A percentile compares a stretch with the other conserved stretches of the same genome.
Evolutionary conservation across 306 rosid species (phyloP).

Genomic region (Quercus alba): DNA sequence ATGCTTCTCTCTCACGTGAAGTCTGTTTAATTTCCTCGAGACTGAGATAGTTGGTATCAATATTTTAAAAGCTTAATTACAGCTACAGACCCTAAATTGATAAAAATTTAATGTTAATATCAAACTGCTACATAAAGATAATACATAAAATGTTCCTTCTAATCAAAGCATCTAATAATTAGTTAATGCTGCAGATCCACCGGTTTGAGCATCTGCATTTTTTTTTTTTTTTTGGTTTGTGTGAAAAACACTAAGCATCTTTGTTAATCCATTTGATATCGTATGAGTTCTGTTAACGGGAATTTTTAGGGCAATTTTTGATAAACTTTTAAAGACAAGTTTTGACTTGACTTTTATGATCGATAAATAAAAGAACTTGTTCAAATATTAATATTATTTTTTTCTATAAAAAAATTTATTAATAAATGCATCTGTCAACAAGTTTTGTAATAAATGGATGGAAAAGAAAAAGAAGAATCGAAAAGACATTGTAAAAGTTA

Average conservation of each 20-base stretch:
- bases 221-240: not conserved
- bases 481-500: not conserved
- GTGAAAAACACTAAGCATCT: too few relatives aligned
- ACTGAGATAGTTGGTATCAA: not conserved
- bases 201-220: conserved; percentile 23
- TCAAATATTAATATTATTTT: too few relatives aligned
- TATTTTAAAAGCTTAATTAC: not conserved
- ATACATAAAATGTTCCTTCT: not conserved
- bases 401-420: too few relatives aligned
- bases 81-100: not conserved
- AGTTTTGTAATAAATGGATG: not conserved
- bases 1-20: not conserved
- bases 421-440: not conserved
- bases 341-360: too few relatives aligned
- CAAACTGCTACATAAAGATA: not conserved
- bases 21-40: not conserved
- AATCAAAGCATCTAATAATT: conserved; percentile 4
- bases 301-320: fast-evolving
- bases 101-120: not conserved
- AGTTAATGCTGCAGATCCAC: conserved; percentile 24
- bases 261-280: too few relatives aligned
- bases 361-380: fast-evolving
- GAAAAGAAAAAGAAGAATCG: not conserved
- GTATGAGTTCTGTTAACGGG: fast-evolving
- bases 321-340: too few relatives aligned